Conservation (phyloP, 2,329 filamentous ascomycete genomes). For the Fusarium euwallaceae region DNA sequence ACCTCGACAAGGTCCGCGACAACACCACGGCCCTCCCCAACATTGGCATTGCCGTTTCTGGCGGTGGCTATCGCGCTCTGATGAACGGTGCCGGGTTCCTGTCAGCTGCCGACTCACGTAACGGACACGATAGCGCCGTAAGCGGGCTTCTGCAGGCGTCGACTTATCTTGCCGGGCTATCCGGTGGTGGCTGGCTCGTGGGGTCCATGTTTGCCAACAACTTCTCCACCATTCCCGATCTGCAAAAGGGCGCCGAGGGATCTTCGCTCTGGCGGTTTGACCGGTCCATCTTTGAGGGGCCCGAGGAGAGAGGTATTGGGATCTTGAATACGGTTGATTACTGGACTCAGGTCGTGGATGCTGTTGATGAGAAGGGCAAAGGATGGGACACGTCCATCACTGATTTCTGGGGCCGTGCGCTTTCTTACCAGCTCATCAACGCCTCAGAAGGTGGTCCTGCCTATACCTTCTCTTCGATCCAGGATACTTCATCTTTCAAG, state of each 20-base stretch:
- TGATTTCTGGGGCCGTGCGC: conserved; percentile 86
- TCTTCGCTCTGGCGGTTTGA: conserved; percentile 54
- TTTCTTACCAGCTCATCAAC: conserved; percentile 86
- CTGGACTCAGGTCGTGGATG: conserved; percentile 49
- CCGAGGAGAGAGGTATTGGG: conserved; percentile 48
- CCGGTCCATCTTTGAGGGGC: conserved; percentile 54
- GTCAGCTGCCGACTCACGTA: conserved; percentile 81
- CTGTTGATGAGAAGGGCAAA: conserved; percentile 50
- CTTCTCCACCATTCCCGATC: conserved; percentile 68
- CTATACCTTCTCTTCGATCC: conserved; percentile 83
- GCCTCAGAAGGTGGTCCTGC: conserved; percentile 77
- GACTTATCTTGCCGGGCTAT: conserved; percentile 84
- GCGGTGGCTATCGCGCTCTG: conserved; percentile 86
- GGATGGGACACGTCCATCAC: conserved; percentile 72
- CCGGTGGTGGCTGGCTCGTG: conserved; percentile 85
- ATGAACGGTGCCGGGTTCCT: conserved; percentile 84
- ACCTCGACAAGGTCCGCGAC: conserved; percentile 63
- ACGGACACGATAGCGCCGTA: conserved; percentile 68
- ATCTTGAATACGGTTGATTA: conserved; percentile 47
- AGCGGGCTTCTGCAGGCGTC: conserved; percentile 83
- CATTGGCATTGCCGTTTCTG: conserved; percentile 83
- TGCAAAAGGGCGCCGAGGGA: conserved; percentile 48
- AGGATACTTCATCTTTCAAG: conserved; percentile 57
- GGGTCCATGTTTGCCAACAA: conserved; percentile 87
- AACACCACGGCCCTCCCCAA: conserved; percentile 56